Percentiles rank a stretch among this genome's conserved stretches.
Evolutionary conservation across 345 rosid genomes (phyloP).

Genomic region (Nasturtium officinale): DNA sequence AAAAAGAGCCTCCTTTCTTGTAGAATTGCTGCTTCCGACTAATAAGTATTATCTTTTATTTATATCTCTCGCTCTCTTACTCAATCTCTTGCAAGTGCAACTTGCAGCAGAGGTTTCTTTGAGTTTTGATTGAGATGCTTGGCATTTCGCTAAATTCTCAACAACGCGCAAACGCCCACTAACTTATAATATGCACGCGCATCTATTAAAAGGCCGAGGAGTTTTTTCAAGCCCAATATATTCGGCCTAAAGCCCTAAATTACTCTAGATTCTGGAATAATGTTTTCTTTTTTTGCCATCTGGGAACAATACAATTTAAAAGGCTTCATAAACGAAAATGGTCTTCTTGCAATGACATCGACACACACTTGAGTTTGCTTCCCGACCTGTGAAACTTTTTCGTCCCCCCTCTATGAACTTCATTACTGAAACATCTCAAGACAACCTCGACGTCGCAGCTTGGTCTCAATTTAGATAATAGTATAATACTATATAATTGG

Average conservation of each 20-base stretch:
- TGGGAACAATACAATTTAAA: too few species aligned
- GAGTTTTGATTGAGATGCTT: constrained; percentile 6
- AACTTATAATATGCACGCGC: constrained; percentile 9
- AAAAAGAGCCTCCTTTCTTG: constrained; percentile 16
- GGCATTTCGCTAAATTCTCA: constrained; percentile 4
- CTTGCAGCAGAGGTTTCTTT: constrained; percentile 14
- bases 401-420: too few species aligned
- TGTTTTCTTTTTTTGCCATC: too few species aligned
- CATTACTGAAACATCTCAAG: too few species aligned
- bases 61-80: neutral
- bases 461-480: too few species aligned
- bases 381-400: too few species aligned
- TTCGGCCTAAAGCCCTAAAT: neutral
- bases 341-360: too few species aligned
- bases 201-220: neutral
- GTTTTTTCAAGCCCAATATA: neutral
- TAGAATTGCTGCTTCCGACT: neutral
- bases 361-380: too few species aligned
- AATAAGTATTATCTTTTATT: neutral
- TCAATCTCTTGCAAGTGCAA: constrained; percentile 16
- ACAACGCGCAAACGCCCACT: neutral
- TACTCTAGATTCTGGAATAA: too few species aligned
- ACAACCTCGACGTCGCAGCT: too few species aligned
- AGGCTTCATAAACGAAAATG: too few species aligned
- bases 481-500: too few species aligned